Base-by-base conservation (phyloP, 164 flowering plant species). In the Houttuynia cordata region DNA sequence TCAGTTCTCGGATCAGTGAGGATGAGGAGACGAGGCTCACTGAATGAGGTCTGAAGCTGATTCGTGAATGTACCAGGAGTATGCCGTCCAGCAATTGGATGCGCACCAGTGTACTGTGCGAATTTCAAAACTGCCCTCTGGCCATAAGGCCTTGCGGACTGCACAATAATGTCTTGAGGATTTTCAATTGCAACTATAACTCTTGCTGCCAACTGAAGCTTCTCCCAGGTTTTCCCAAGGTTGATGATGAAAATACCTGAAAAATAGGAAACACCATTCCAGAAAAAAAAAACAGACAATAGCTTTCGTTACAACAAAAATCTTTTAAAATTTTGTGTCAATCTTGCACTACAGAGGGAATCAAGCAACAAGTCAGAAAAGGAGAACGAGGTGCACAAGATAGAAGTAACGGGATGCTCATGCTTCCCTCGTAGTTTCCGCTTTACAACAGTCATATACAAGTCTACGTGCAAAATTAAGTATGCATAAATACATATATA, bases 11-110 rank as follows among this genome's bases (percentile, higher is more conserved):
- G 96, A 34, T 88, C 92, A 23, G 96, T 88, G 4, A 88, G 83
- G 59, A 88, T 86, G 4, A 88, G 82, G 19, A 88, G 88, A 45
- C 85, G 85, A 1, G 96, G 91, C 78, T 84, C 91, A 53, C 78
- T 81, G 67, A 84, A 86, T 0, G 93, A 86, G 0, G 88, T 84
- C 65, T 88, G 96, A 5, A 88, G 74, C 76, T 86, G 96, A 63
- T 88, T 86, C 14, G 96, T 88, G 71, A 88, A 88, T 3, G 96
- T 88, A 62, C 96, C 92, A 42, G 96, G 96, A 20, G 96, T 86
- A 72, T 88, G 96, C 58, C 96, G 72, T 17, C 96, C 93, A 20
- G 93, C 93, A 71, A 88, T 80, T 7, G 96, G 87, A 60, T 84
- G 79, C 57, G 82, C 83, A 61, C 88, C 87, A n/a, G 86, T 86